phyloP scores from a whole-genome alignment of 345 rosid species.

The Fremontodendron californicum region DNA sequence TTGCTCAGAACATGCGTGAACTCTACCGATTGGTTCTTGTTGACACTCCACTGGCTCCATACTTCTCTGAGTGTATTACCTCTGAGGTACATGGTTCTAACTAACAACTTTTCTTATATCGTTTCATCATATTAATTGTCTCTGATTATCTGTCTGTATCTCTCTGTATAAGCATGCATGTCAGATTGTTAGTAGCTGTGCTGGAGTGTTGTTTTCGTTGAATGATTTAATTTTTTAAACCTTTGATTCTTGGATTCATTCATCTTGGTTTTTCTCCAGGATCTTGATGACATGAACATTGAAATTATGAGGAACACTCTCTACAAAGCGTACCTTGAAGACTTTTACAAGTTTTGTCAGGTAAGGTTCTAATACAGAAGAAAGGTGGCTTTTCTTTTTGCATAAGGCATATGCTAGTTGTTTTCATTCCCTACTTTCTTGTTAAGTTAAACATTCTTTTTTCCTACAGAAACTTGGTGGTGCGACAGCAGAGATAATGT shows the following conservation, averaged over 20 bases:
- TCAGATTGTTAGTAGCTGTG: background rate
- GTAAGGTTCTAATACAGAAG: constrained; percentile 34
- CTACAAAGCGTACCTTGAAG: constrained; percentile 96
- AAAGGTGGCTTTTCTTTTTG: background rate
- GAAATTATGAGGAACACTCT: constrained; percentile 96
- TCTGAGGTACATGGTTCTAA: constrained; percentile 60
- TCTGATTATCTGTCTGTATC: background rate
- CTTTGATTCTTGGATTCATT: background rate
- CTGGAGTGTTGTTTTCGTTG: background rate
- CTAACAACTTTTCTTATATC: background rate
- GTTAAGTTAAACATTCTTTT: background rate
- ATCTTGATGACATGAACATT: constrained; percentile 96
- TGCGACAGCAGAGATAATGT: constrained; percentile 95
- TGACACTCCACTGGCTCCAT: constrained; percentile 97
- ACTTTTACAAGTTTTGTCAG: constrained; percentile 93
- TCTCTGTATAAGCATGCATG: background rate
- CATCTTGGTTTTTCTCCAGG: constrained; percentile 37
- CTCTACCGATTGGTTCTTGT: constrained; percentile 97
- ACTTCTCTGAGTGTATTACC: constrained; percentile 94
- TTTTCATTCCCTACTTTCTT: background rate
- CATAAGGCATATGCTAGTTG: background rate
- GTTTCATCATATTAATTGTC: background rate
- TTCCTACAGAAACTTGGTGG: constrained; percentile 86
- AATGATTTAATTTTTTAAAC: background rate
- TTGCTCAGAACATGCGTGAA: constrained; percentile 98